Evolutionary conservation across 768 basidiomycete species (phyloP).

Genomic region (Rhizopogon sp.): DNA sequence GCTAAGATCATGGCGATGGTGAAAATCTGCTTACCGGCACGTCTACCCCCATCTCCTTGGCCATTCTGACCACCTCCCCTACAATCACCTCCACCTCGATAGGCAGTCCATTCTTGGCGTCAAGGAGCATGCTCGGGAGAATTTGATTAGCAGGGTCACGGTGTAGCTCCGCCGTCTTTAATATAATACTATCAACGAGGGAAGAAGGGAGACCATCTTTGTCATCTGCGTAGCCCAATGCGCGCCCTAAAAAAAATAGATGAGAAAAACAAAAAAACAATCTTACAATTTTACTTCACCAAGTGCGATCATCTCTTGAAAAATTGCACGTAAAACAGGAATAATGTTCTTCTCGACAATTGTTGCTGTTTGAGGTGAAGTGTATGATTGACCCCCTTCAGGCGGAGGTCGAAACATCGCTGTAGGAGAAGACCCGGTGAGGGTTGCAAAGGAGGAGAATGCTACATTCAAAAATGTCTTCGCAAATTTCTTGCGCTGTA

Average conservation of each 20-base stretch:
- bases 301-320: slow-evolving; percentile 41
- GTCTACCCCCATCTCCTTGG: too few species aligned
- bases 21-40: too few species aligned
- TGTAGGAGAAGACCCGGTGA: slow-evolving; percentile 44
- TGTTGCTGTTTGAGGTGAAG: slow-evolving; percentile 34
- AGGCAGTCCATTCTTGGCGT: slow-evolving; percentile 31
- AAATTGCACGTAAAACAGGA: slow-evolving; percentile 40
- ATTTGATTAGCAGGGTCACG: slow-evolving; percentile 38
- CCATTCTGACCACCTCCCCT: too few species aligned
- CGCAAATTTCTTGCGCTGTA: slow-evolving; percentile 55
- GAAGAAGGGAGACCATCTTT: slow-evolving; percentile 43
- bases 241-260: slow-evolving; percentile 25
- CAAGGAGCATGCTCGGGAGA: slow-evolving; percentile 56
- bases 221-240: slow-evolving; percentile 43
- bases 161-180: slow-evolving; percentile 35
- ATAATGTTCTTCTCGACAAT: slow-evolving; percentile 38
- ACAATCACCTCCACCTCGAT: too few species aligned
- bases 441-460: slow-evolving; percentile 47
- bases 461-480: slow-evolving; percentile 66
- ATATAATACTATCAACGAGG: slow-evolving; percentile 33
- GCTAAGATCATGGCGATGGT: too few species aligned
- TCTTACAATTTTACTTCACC: slow-evolving; percentile 20
- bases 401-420: slow-evolving; percentile 48
- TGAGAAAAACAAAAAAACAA: not conserved
- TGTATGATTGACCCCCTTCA: slow-evolving; percentile 27